Base-by-base conservation (phyloP, 768 basidiomycete species). In the Boletus sensibilis region DNA sequence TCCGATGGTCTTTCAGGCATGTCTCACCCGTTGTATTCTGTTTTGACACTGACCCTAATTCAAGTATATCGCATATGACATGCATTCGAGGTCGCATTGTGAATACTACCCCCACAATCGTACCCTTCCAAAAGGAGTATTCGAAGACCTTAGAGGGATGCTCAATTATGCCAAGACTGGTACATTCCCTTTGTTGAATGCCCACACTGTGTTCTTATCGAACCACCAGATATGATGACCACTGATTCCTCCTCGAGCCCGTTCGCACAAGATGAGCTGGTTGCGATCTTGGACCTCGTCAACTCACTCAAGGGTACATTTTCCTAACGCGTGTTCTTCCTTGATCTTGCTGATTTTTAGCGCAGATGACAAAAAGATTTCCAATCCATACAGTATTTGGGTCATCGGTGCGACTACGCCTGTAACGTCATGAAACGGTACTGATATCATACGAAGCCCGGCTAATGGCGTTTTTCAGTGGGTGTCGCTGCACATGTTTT, bases 171-270 rank as follows among this genome's bases (percentile, higher is more conserved):
- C 51, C 20, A 56, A 35, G 43, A 64, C 50, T 0, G 62, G 63
- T 64, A 25, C 21, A n/a, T 31, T 12, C 20, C 16, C 3, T 34
- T 37, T 29, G 9, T 50, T 2, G 39, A 49, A 41, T 35, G 8
- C 2, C 7, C 49, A 21, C 2, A 2, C 2, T 2, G 2, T 42
- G 11, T 47, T 42, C 29, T 40, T 5, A 55, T 50, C 4, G 0
- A 35, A 40, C 7, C 1, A 7, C 13, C 16, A 63, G 62, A 63
- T 21, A 53, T 63, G 35, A 49, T 63, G 35, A 63, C 63, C 10
- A 40, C 63, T 12, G 48, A 63, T 51, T 61, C 63, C 7, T 63
- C 63, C 9, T 34, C 63, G 34, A 55, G 61, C 27, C 61, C 57
- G 0, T 64, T 63, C 6, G 35, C 45, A 23, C 52, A 60, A 45